These are phyloP conservation scores for Penicillium verhagenii DNA, from an alignment of 495 filamentous ascomycete genomes.

Conservation along the genomic window DNA sequence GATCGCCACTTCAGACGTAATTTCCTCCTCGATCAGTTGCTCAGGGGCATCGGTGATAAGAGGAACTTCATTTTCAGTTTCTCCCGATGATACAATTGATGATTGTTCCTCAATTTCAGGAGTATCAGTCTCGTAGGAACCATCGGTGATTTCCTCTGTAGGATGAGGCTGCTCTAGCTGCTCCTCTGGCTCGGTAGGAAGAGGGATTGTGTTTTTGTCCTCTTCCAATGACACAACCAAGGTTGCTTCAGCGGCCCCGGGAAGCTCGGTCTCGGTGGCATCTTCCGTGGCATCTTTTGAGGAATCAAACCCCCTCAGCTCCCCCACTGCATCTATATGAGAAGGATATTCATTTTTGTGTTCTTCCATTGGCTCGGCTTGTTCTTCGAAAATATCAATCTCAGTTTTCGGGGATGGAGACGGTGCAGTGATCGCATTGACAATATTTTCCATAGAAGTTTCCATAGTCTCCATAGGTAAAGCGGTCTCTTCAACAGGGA, in stretches of 20 bases:
- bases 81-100: not conserved
- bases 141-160: not conserved
- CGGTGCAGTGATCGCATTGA: not conserved
- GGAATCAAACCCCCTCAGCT: too few relatives aligned
- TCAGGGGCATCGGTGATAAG: not conserved
- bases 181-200: not conserved
- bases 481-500: not conserved
- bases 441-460: not conserved
- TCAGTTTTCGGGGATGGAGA: too few relatives aligned
- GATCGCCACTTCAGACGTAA: too few relatives aligned
- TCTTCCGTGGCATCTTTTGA: too few relatives aligned
- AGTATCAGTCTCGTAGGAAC: not conserved
- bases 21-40: not conserved
- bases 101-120: not conserved
- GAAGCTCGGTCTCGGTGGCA: too few relatives aligned
- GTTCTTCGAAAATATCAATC: too few relatives aligned
- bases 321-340: too few relatives aligned
- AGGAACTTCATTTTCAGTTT: not conserved
- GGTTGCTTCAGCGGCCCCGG: not conserved
- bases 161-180: not conserved
- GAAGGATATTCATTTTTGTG: too few relatives aligned
- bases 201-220: not conserved
- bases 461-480: not conserved
- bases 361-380: too few relatives aligned
- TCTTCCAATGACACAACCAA: not conserved